Percentiles rank a stretch among this genome's conserved stretches.
These are phyloP conservation scores for Sporothrix pseudoabietina DNA, from an alignment of 2,329 filamentous ascomycete genomes.

Conservation along the genomic window DNA sequence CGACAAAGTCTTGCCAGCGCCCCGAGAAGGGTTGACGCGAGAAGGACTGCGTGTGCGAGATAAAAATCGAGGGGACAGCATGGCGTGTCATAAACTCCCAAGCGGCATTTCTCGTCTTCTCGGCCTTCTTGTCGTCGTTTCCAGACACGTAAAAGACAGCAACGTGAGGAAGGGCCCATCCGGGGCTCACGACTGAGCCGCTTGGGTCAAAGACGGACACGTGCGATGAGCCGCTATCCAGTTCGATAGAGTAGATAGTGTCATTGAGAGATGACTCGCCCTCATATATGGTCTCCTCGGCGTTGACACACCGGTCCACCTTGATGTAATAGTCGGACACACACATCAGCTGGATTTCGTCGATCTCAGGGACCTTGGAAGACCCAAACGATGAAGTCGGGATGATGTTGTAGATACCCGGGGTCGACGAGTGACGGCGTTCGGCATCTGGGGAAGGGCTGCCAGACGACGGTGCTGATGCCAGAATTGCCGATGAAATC, in stretches of 20 bases:
- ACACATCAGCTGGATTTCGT: slow-evolving; percentile 55
- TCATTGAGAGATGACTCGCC: slow-evolving; percentile 37
- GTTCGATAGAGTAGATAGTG: slow-evolving; percentile 44
- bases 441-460: not conserved
- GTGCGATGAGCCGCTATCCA: slow-evolving; percentile 46
- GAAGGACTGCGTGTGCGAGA: slow-evolving; percentile 50
- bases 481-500: slow-evolving; percentile 53
- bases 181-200: slow-evolving; percentile 46
- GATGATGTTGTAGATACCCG: slow-evolving; percentile 52
- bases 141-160: slow-evolving; percentile 54
- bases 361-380: slow-evolving; percentile 43
- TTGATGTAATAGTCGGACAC: slow-evolving; percentile 55
- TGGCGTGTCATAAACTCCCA: slow-evolving; percentile 53
- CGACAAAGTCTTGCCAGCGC: slow-evolving; percentile 43
- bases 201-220: slow-evolving; percentile 44
- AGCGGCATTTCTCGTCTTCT: slow-evolving; percentile 46
- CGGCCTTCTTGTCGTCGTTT: slow-evolving; percentile 45
- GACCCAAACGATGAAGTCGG: slow-evolving; percentile 54
- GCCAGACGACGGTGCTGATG: slow-evolving; percentile 40
- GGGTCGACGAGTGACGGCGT: slow-evolving; percentile 18
- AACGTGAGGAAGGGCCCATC: slow-evolving; percentile 53
- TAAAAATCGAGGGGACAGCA: slow-evolving; percentile 51
- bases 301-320: slow-evolving; percentile 52
- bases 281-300: slow-evolving; percentile 41
- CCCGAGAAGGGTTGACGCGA: slow-evolving; percentile 39